Evolutionary conservation across 2,329 filamentous ascomycete genomes (phyloP), one percentile per base, ranked within the genome.

Genomic region (Cercospora sesami): DNA sequence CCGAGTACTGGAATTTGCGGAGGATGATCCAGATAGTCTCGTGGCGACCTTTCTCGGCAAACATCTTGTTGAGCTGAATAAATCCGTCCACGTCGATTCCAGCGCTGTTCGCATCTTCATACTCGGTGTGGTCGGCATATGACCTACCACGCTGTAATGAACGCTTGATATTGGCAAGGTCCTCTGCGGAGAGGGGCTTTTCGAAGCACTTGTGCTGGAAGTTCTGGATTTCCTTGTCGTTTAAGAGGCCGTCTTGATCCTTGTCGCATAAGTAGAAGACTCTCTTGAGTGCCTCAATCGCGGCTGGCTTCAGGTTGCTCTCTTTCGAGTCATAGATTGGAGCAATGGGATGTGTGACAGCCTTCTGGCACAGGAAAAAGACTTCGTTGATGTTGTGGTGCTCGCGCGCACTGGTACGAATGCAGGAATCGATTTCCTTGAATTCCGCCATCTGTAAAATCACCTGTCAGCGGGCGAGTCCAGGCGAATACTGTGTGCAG

Each of bases 21-120:
- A 99, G 81, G 68, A 99, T 97, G 69, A 96, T 93, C 95, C 95
- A 99, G 53, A 98, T 95, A 0, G 95, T 99, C 81, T 99, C 95
- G 78, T 99, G 95, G 12, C 95, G 91, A 12, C 95, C 95, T 78
- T 98, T 98, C 78, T 98, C 94, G 0, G 94, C 95, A 78, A 97
- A 99, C 67, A 98, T 88, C 80, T 94, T 97, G 82, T 98, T 98
- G 45, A 99, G 83, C 72, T 94, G 88, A 60, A 99, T 81, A 75
- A 99, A 99, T 0, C 93, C 94, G 42, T 86, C 86, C 72, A 92
- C 87, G 71, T 94, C 91, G 72, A 99, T 91, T 1, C 94, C 95
- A 51, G 84, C 86, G 31, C 88, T 89, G 84, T n/a, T 65, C 62
- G 9, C 51, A 45, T 28, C 69, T 66, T 14, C 62, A 36, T 39